Percentiles rank a stretch among this genome's conserved stretches.
Evolutionary conservation across 2,329 filamentous ascomycete genomes (phyloP).

Genomic region (Akanthomyces lecanii): DNA sequence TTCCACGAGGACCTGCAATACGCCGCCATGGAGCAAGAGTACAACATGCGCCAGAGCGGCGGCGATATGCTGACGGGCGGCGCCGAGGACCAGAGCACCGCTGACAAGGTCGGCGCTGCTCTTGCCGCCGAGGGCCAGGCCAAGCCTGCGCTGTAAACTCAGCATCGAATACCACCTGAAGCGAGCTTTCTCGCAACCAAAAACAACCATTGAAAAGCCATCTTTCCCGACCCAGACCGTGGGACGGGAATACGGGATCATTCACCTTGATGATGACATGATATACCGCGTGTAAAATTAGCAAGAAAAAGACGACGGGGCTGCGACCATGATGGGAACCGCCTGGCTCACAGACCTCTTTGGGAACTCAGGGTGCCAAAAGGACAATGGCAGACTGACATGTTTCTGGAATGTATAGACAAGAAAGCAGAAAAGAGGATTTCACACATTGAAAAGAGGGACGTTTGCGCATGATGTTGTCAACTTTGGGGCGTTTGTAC

Average conservation of each 20-base stretch:
- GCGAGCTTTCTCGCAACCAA: neutral
- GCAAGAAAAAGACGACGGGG: neutral
- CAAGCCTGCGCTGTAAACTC: conserved; percentile 47
- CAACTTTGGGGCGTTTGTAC: conserved; percentile 15
- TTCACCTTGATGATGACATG: conserved; percentile 12
- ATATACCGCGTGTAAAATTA: conserved; percentile 13
- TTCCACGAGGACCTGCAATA: conserved; percentile 96
- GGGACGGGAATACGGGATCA: conserved; percentile 2
- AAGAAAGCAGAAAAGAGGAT: neutral
- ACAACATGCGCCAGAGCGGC: conserved; percentile 89
- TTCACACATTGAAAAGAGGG: neutral
- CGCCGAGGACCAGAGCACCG: conserved; percentile 40
- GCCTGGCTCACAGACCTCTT: neutral
- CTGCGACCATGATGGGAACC: neutral
- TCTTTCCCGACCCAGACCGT: neutral
- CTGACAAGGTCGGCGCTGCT: conserved; percentile 46
- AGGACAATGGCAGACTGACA: neutral
- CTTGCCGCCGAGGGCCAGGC: conserved; percentile 40
- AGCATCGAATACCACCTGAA: neutral
- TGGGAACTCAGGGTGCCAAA: neutral
- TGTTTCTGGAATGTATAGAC: conserved; percentile 10
- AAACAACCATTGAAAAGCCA: neutral
- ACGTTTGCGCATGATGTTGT: conserved; percentile 9
- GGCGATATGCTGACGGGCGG: conserved; percentile 62
- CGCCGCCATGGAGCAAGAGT: conserved; percentile 95